Evolutionary conservation across 2,329 filamentous ascomycete genomes (phyloP), one percentile per base, ranked within the genome.

Genomic region (Amesomyces nigricolor): DNA sequence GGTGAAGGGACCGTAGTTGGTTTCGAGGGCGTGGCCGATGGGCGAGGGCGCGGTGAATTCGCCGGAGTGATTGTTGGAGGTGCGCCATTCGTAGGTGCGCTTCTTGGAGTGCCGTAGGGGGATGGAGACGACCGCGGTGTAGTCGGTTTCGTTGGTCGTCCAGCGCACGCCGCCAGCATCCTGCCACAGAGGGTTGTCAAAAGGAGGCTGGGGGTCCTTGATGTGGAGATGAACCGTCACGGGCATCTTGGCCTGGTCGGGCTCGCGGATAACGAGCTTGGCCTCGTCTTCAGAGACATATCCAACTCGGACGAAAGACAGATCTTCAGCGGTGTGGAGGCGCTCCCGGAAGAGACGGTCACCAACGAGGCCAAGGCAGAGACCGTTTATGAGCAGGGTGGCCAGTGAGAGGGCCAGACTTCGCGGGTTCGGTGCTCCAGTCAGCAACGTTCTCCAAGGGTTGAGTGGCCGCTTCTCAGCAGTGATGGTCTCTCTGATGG

Each of bases 1-100:
- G 0, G 89, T 95, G 64, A 96, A 92, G 55, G 83, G 85, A 40
- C 85, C 86, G 48, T 84, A 78, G 43, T 79, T 78, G 4, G 79
- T 76, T 14, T 77, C 73, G 0, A 83, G 80, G 60, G 81, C 78
- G 1, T 80, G 76, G 10, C 91, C 90, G 0, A 83, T 74, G 37
- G 78, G 81, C 1, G 92, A 89, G 1, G 91, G 86, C 0, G 89
- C 86, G 3, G 81, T 81, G 65, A 99, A 96, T 61, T 83, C 83
- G 46, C 94, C 94, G 0, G 83, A 85, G 64, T 92, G 86, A 67
- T 94, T 91, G 68, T 94, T 95, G 0, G 91, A 95, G 1, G 91
- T 85, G 7, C 80, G 79, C 78, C 94, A 99, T 64, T 90, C 84
- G 67, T 96, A 99, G 1, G 77, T 75, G 3, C 85, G 87, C 63